Conservation (phyloP, 1,284 basidiomycete species). For the Ceraceosorus guamensis region DNA sequence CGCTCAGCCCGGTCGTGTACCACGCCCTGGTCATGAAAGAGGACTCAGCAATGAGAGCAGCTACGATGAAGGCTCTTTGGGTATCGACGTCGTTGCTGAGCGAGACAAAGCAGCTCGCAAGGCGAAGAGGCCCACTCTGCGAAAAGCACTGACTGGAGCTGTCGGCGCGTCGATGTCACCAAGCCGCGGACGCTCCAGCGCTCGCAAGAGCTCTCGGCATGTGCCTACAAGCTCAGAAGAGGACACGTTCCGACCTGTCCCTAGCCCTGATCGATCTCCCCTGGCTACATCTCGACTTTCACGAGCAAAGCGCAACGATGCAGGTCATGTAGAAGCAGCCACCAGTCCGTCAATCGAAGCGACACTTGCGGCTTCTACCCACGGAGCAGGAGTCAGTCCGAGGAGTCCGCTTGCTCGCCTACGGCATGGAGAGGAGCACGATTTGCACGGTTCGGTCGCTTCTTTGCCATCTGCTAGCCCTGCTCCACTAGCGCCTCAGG, state of each 20-base stretch:
- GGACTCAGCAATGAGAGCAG: neutral
- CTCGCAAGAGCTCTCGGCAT: too few relatives aligned
- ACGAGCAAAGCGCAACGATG: neutral
- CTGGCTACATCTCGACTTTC: too few relatives aligned
- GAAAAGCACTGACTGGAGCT: neutral
- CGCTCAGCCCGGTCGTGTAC: neutral
- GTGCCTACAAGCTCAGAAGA: too few relatives aligned
- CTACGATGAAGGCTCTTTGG: slow-evolving; percentile 7
- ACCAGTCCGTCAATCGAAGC: too few relatives aligned
- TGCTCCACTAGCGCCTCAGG: neutral
- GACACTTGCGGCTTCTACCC: too few relatives aligned
- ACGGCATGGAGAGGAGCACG: too few relatives aligned
- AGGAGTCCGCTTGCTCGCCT: too few relatives aligned
- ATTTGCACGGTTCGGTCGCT: neutral
- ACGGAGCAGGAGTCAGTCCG: too few relatives aligned
- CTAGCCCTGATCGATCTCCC: too few relatives aligned
- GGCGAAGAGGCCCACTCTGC: neutral
- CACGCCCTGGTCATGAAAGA: neutral
- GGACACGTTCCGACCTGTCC: too few relatives aligned
- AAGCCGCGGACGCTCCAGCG: too few relatives aligned
- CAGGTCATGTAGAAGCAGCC: neutral
- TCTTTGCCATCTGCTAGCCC: neutral
- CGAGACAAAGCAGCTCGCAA: neutral
- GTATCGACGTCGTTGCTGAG: slow-evolving; percentile 31
- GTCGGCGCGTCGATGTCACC: too few relatives aligned